Conservation (phyloP, 257 asterid species). For the Solanum lycopersicoides region DNA sequence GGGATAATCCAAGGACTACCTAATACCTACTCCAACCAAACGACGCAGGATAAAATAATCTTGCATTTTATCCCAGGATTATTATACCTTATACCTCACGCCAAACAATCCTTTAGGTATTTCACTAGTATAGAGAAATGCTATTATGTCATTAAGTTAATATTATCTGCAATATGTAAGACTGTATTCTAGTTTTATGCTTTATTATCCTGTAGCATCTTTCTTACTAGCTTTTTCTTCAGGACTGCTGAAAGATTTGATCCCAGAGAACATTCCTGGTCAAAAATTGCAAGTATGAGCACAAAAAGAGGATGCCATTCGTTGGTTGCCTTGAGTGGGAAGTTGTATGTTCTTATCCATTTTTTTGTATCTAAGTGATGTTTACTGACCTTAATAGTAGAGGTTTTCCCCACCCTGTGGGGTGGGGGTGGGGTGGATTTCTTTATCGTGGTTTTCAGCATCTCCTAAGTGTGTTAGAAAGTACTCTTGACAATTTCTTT, state of each 20-base stretch:
- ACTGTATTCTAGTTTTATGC: not conserved
- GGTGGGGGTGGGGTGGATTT: not conserved
- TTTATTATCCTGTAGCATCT: not conserved
- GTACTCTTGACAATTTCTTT: not conserved
- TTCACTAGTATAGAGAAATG: not conserved
- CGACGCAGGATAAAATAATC: not conserved
- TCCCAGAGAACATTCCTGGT: slow-evolving; percentile 84
- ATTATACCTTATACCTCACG: too few species aligned
- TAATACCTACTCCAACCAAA: not conserved
- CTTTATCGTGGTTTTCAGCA: not conserved
- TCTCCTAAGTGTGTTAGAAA: not conserved
- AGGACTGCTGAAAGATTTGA: slow-evolving; percentile 90
- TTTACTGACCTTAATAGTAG: not conserved
- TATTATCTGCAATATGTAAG: not conserved
- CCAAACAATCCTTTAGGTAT: not conserved
- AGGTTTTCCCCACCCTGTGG: not conserved
- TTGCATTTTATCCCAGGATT: not conserved
- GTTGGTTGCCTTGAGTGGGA: slow-evolving; percentile 53
- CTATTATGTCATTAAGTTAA: not conserved
- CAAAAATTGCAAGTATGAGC: slow-evolving; percentile 45
- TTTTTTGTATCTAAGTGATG: not conserved
- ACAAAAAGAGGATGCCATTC: slow-evolving; percentile 59
- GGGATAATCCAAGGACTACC: not conserved
- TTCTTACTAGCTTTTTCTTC: not conserved
- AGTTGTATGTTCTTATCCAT: slow-evolving; percentile 35